phyloP scores from a whole-genome alignment of 2,329 filamentous ascomycete genomes.

The Nannizziopsis barbatae region DNA sequence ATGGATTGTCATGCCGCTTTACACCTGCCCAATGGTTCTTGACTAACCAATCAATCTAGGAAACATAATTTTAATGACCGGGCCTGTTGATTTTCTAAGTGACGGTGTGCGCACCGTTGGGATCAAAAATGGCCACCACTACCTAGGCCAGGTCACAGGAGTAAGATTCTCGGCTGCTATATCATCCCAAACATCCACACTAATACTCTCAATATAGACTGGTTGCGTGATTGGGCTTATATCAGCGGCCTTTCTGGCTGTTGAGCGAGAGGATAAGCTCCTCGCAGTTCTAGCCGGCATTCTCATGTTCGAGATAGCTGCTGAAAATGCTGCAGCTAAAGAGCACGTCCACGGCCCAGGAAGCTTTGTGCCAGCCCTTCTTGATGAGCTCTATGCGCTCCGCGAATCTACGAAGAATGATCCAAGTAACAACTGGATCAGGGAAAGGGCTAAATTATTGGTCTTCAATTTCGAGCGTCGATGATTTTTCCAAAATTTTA shows the following conservation, averaged over 20 bases:
- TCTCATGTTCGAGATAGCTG: slow-evolving; percentile 66
- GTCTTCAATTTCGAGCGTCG: not conserved
- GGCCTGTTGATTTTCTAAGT: slow-evolving; percentile 62
- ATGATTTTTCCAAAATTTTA: not conserved
- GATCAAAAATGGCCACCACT: slow-evolving; percentile 64
- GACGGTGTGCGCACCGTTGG: slow-evolving; percentile 59
- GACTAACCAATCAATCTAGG: slow-evolving; percentile 14
- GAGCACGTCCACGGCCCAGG: slow-evolving; percentile 65
- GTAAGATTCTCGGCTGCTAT: slow-evolving; percentile 19
- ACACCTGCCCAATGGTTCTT: not conserved
- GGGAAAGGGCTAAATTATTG: slow-evolving; percentile 28
- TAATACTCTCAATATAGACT: slow-evolving; percentile 33
- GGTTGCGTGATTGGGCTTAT: slow-evolving; percentile 79
- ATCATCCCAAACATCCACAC: slow-evolving; percentile 1
- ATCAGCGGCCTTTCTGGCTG: slow-evolving; percentile 63
- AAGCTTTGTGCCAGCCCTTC: slow-evolving; percentile 71
- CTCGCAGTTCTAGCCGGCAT: slow-evolving; percentile 61
- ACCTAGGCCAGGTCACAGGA: slow-evolving; percentile 37
- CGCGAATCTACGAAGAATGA: slow-evolving; percentile 17
- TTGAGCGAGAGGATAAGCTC: slow-evolving; percentile 53
- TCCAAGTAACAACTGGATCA: slow-evolving; percentile 23
- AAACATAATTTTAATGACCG: slow-evolving; percentile 72
- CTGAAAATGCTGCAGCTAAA: slow-evolving; percentile 51
- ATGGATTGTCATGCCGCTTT: not conserved
- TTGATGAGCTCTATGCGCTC: slow-evolving; percentile 55